Base-by-base conservation (phyloP, 1,284 basidiomycete genomes). In the Austroboletus rostrupii region DNA sequence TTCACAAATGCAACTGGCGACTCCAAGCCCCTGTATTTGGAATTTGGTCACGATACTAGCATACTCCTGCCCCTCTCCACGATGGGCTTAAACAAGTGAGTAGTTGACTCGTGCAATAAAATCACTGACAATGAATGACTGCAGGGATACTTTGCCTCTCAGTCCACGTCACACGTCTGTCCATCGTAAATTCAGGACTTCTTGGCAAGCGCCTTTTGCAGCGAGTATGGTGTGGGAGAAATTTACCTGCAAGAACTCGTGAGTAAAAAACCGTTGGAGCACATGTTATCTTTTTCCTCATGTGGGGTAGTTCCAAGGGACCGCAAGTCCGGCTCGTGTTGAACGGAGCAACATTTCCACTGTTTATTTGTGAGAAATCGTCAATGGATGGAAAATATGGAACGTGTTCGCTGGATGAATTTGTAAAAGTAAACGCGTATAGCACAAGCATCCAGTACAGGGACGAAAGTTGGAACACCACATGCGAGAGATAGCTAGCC, bases 1-100 rank as follows among this genome's bases (percentile, higher is more conserved):
- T 67, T 76, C 49, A 67, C 70, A 19, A 74, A 75, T 55, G 47
- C 61, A 19, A 69, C 67, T 13, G 66, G 60, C 35, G 58, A 65
- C 44, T 68, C 70, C 14, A 51, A 66, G 45, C 46, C 63, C 23
- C 58, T 73, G 14, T 72, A 71, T 60, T 61, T 79, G 45, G 73
- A 79, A 59, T 78, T 77, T 55, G 75, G 71, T 2, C 76, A 78
- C 55, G 74, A 79, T 51, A 75, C 70, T 7, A 76, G 71, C n/a
- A 71, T 79, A 54, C 72, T 77, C 53, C 48, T 74, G 29, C 70
- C 70, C 26, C 57, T 78, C 37, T 72, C 75, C 33, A 70, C 72
- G 4, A 66, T 76, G 45, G 71, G 70, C 0, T 61, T 77, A 9
- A 73, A 71, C 26, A 70, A 70, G 70, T 73, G 47, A 43, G 64